A percentile compares a stretch with the other conserved stretches of the same genome.
Evolutionary conservation across 2,329 filamentous ascomycete species (phyloP).

Genomic region (Clarireedia paspali): DNA sequence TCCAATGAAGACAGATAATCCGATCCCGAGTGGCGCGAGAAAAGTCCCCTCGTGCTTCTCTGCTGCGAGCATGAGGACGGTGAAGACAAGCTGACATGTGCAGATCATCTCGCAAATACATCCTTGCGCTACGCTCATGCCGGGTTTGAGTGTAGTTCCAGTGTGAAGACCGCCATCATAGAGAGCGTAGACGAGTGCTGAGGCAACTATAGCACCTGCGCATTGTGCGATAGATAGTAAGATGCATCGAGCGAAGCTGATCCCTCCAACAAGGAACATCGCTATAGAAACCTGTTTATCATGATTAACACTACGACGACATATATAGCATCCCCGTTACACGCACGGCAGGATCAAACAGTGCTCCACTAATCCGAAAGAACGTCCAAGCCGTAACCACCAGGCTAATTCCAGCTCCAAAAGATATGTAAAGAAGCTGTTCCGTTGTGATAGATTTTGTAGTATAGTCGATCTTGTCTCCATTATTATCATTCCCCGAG

Average conservation of each 20-base stretch:
- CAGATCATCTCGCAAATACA: conserved; percentile 43
- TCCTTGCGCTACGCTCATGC: conserved; percentile 37
- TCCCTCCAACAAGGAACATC: conserved; percentile 31
- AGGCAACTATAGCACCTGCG: conserved; percentile 31
- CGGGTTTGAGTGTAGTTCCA: conserved; percentile 34
- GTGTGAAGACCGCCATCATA: conserved; percentile 39
- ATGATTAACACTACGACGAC: background rate
- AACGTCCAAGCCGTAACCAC: conserved; percentile 47
- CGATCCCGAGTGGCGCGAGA: conserved; percentile 41
- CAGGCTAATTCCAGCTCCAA: conserved; percentile 25
- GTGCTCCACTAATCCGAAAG: conserved; percentile 41
- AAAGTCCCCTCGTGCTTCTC: conserved; percentile 42
- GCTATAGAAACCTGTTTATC: conserved; percentile 30
- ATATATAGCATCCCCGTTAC: no score
- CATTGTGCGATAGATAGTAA: conserved; percentile 30
- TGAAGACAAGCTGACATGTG: conserved; percentile 40
- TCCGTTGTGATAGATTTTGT: conserved; percentile 21
- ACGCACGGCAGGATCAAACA: conserved; percentile 43
- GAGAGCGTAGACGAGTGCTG: conserved; percentile 35
- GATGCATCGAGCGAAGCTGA: conserved; percentile 28
- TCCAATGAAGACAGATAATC: conserved; percentile 37
- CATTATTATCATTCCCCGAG: conserved; percentile 22
- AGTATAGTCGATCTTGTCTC: conserved; percentile 3
- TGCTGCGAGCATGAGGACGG: conserved; percentile 44
- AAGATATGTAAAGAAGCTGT: conserved; percentile 19